phyloP scores from a whole-genome alignment of 1,284 basidiomycete species.

The Pisolithus thermaeus region DNA sequence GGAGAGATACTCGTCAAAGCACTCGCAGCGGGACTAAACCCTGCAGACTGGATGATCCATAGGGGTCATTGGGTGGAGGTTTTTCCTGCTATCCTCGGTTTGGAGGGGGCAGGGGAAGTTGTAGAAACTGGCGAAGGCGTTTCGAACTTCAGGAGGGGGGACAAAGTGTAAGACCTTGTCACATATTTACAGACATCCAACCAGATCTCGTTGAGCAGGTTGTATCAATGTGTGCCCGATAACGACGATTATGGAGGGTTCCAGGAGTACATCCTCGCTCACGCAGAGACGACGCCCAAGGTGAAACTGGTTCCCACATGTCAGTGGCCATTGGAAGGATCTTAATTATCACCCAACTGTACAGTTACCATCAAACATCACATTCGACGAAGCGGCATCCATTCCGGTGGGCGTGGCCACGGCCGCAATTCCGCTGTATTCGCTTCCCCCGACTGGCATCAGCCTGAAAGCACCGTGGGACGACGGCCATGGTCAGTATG shows the following conservation, averaged over 20 bases:
- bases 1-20: conserved; percentile 13
- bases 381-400: conserved; percentile 22
- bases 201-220: not conserved
- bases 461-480: conserved; percentile 20
- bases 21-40: conserved; percentile 4
- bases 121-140: conserved; percentile 1
- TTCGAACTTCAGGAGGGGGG: conserved; percentile 2
- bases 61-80: not conserved
- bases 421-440: conserved; percentile 14
- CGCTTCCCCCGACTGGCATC: conserved; percentile 14
- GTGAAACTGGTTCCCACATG: conserved; percentile 6
- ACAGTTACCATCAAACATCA: conserved; percentile 16
- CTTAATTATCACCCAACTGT: conserved; percentile 4
- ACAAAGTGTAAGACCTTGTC: not conserved
- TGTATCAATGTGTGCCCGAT: not conserved
- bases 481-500: conserved; percentile 9
- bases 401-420: conserved; percentile 12
- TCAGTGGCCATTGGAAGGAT: not conserved
- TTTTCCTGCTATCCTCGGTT: conserved; percentile 1
- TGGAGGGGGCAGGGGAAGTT: conserved; percentile 4
- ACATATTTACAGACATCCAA: not conserved
- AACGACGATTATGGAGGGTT: conserved; percentile 19
- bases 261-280: conserved; percentile 29
- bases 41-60: conserved; percentile 3
- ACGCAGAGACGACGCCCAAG: conserved; percentile 25